Evolutionary conservation across 495 filamentous ascomycete genomes (phyloP).

Genomic region (Annulohypoxylon bovei): DNA sequence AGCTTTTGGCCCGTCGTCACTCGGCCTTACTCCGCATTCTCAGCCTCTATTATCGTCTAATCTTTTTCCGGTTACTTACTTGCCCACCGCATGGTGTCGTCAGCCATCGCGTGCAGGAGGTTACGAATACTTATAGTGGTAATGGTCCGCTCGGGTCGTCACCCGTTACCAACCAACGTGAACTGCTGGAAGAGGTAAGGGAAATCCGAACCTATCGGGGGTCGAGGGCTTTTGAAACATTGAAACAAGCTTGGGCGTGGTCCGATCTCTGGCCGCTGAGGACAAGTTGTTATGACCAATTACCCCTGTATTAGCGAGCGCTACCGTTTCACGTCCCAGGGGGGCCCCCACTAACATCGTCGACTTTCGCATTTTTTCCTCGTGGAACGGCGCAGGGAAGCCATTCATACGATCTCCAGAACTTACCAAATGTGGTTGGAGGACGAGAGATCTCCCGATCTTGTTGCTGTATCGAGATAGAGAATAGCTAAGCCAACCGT

Average conservation of each 20-base stretch:
- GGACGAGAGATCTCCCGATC: background rate
- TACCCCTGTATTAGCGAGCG: constrained; percentile 24
- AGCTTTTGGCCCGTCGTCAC: background rate
- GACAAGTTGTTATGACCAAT: background rate
- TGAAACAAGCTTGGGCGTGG: constrained; percentile 21
- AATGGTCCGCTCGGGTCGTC: constrained; percentile 2
- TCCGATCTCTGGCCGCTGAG: constrained; percentile 16
- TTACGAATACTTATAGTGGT: constrained; percentile 14
- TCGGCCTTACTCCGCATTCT: constrained; percentile 7
- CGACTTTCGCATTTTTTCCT: constrained; percentile 11
- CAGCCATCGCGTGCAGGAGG: background rate
- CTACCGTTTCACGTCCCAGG: constrained; percentile 31
- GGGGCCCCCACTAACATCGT: constrained; percentile 20
- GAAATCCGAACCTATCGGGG: constrained; percentile 11
- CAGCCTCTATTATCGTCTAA: constrained; percentile 16
- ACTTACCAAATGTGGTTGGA: constrained; percentile 23
- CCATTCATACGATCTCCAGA: constrained; percentile 22
- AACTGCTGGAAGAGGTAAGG: constrained; percentile 26
- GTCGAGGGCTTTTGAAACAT: constrained; percentile 33
- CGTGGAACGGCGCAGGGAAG: constrained; percentile 27
- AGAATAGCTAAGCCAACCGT: background rate
- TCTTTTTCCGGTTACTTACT: background rate
- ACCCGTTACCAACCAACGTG: background rate
- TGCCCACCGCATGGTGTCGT: background rate
- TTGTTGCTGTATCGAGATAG: background rate